These are phyloP conservation scores for Dryadomyces sulphureus DNA, from an alignment of 2,329 filamentous ascomycete genomes.

Conservation along the genomic window DNA sequence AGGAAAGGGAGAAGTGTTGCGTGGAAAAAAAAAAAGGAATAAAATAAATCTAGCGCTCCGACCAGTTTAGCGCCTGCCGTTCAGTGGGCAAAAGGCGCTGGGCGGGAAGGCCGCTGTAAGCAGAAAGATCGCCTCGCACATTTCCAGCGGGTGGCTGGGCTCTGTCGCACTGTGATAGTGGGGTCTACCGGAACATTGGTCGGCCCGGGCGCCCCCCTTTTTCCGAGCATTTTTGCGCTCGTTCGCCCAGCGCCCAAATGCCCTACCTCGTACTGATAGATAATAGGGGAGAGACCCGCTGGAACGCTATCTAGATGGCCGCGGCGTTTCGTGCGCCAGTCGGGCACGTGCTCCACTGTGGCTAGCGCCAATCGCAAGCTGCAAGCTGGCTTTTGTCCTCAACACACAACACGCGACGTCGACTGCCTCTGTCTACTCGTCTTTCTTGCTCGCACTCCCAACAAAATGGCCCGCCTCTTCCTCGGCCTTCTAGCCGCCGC, in stretches of 20 bases:
- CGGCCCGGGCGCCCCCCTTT: too few relatives aligned
- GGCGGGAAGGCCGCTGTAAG: too few relatives aligned
- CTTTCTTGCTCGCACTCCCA: neutral
- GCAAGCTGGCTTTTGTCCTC: slow-evolving; percentile 9
- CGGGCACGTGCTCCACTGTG: neutral
- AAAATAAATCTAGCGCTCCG: neutral
- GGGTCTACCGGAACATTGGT: too few relatives aligned
- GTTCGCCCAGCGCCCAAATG: neutral
- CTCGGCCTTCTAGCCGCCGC: slow-evolving; percentile 26
- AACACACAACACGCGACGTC: too few relatives aligned
- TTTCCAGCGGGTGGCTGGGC: too few relatives aligned
- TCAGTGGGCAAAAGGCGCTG: neutral
- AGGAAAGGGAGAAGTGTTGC: slow-evolving; percentile 2
- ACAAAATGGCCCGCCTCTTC: slow-evolving; percentile 10
- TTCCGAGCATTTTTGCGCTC: too few relatives aligned
- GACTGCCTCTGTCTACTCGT: neutral
- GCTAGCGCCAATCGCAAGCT: slow-evolving; percentile 9
- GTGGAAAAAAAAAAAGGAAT: slow-evolving; percentile 2
- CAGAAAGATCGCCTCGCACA: too few relatives aligned
- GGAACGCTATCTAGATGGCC: neutral
- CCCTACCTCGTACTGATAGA: neutral
- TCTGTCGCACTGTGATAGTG: too few relatives aligned
- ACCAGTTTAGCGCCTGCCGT: neutral
- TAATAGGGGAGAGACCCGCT: too few relatives aligned
- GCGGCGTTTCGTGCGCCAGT: too few relatives aligned